Evolutionary conservation across 1,139 yeast genomes (phyloP).

Genomic region (Kodamaea sp.): DNA sequence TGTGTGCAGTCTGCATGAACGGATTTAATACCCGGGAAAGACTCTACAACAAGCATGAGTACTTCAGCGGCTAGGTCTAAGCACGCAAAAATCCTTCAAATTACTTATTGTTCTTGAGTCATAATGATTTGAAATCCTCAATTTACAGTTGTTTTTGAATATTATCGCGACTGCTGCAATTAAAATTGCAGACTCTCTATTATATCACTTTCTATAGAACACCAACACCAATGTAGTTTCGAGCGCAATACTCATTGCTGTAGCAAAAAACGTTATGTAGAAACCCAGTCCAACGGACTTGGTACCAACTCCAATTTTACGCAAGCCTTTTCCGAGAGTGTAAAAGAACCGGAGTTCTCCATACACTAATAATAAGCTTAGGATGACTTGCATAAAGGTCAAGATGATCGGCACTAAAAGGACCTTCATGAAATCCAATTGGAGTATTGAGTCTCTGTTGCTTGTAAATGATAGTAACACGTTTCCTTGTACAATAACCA

Average conservation of each 20-base stretch:
- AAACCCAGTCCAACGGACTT: constrained; percentile 4
- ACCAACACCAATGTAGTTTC: constrained; percentile 1
- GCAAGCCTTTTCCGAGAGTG: not conserved
- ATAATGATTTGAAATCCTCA: too few relatives aligned
- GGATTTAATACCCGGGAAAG: too few relatives aligned
- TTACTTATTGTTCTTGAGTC: too few relatives aligned
- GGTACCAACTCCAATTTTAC: constrained; percentile 2
- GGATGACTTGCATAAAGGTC: constrained; percentile 2
- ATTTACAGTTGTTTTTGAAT: too few relatives aligned
- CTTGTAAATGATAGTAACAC: constrained; percentile 2
- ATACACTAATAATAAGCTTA: constrained; percentile 2
- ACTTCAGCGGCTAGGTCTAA: too few relatives aligned
- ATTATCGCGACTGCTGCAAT: too few relatives aligned
- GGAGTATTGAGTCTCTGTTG: constrained; percentile 1
- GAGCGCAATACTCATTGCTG: constrained; percentile 1
- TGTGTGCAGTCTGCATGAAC: too few relatives aligned
- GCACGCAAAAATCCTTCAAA: too few relatives aligned
- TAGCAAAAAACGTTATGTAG: constrained; percentile 4
- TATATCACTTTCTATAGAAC: constrained; percentile 6
- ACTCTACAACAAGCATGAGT: too few relatives aligned
- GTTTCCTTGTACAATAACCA: constrained; percentile 6
- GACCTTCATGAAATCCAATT: constrained; percentile 2
- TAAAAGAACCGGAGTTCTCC: constrained; percentile 6
- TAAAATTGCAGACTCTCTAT: too few relatives aligned
- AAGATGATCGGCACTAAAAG: constrained; percentile 5